These are phyloP conservation scores for Naganishia cerealis DNA, from an alignment of 1,284 basidiomycete genomes.

Conservation along the genomic window DNA sequence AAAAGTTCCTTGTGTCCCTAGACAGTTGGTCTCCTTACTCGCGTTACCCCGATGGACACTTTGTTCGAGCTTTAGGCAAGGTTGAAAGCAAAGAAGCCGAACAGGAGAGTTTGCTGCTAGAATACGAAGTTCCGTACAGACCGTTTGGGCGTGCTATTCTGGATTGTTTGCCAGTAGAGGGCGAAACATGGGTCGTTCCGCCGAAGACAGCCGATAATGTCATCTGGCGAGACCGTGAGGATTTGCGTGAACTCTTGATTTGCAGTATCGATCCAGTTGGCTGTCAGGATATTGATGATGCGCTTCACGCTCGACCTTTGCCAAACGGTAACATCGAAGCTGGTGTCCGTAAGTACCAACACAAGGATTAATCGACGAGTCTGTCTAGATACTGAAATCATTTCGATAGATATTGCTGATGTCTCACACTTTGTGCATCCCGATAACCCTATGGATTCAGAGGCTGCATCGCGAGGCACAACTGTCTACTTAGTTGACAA, in stretches of 20 bases:
- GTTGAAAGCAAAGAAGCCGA: constrained; percentile 95
- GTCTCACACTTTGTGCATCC: constrained; percentile 94
- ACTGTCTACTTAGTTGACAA: constrained; percentile 99
- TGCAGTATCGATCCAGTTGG: constrained; percentile 95
- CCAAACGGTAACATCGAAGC: constrained; percentile 96
- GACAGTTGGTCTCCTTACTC: constrained; percentile 86
- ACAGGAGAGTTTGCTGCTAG: constrained; percentile 87
- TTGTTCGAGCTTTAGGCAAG: constrained; percentile 86
- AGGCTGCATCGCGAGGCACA: constrained; percentile 91
- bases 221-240: constrained; percentile 82
- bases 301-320: constrained; percentile 84
- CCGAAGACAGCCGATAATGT: constrained; percentile 63
- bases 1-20: constrained; percentile 95
- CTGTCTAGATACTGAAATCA: neutral
- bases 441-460: constrained; percentile 94
- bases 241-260: constrained; percentile 80
- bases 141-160: constrained; percentile 94
- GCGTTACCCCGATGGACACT: constrained; percentile 95
- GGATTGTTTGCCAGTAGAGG: constrained; percentile 84
- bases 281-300: constrained; percentile 99
- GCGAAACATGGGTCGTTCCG: constrained; percentile 90
- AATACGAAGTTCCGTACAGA: constrained; percentile 94
- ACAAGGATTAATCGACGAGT: neutral
- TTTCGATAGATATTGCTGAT: constrained; percentile 83
- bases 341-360: constrained; percentile 79